Conservation (phyloP, 768 basidiomycete species). For the Hydnum rufescens region DNA sequence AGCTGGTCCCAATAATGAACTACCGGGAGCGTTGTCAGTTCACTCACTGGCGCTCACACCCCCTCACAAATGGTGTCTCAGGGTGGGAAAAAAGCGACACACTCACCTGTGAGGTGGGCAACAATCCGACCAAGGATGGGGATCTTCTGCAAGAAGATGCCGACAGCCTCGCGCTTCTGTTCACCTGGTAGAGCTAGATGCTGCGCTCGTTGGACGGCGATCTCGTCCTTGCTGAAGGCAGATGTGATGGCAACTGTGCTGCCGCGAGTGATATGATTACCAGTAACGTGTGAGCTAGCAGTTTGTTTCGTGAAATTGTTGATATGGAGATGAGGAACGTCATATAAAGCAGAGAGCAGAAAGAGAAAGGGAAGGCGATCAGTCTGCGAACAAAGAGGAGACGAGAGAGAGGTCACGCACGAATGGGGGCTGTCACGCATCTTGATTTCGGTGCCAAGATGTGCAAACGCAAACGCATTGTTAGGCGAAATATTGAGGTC, state of each 20-base stretch:
- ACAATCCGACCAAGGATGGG: conserved; percentile 6
- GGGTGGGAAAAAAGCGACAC: not conserved
- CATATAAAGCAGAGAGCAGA: not conserved
- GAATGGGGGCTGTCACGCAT: not conserved
- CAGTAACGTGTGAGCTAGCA: not conserved
- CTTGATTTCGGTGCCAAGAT: conserved; percentile 1
- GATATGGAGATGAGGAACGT: not conserved
- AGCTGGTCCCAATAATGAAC: not conserved
- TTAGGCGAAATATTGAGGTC: not conserved
- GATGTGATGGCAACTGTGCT: not conserved
- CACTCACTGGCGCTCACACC: too few species aligned
- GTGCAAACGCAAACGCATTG: not conserved
- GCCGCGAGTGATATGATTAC: not conserved
- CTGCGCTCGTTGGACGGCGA: not conserved
- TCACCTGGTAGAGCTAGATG: not conserved
- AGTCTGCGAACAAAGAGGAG: not conserved
- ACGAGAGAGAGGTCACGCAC: not conserved
- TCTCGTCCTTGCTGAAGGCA: not conserved
- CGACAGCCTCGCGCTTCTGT: not conserved
- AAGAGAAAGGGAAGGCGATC: not conserved
- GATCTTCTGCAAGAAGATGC: conserved; percentile 3
- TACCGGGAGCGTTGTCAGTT: too few species aligned
- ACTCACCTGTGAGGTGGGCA: conserved; percentile 1
- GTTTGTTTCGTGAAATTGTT: not conserved
- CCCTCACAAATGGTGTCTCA: too few species aligned